Conservation (phyloP, 2,329 filamentous ascomycete species). For the Plectosphaerella plurivora region DNA sequence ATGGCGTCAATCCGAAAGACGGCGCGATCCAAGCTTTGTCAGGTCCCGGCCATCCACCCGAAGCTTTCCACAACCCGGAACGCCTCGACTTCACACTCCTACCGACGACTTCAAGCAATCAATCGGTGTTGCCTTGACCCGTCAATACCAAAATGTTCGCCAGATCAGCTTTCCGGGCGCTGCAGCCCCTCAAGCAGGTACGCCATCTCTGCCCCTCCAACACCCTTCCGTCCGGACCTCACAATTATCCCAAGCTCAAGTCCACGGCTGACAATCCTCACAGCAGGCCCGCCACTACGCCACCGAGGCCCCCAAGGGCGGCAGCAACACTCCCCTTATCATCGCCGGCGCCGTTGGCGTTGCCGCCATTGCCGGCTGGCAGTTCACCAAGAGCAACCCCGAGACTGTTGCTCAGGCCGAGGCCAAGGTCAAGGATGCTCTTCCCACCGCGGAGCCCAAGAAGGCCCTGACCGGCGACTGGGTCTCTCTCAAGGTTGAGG, state of each 20-base stretch:
- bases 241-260: not conserved
- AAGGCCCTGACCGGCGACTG: slow-evolving; percentile 75
- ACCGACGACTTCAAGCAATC: not conserved
- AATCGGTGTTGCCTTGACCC: slow-evolving; percentile 7
- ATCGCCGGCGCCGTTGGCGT: slow-evolving; percentile 54
- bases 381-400: slow-evolving; percentile 49
- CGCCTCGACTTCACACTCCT: not conserved
- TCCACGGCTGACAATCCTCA: slow-evolving; percentile 24
- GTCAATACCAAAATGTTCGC: slow-evolving; percentile 55
- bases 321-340: slow-evolving; percentile 57
- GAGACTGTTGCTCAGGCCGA: slow-evolving; percentile 52
- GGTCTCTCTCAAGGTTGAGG: slow-evolving; percentile 73
- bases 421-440: slow-evolving; percentile 42
- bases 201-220: slow-evolving; percentile 17
- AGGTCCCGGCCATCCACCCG: not conserved
- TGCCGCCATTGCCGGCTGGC: slow-evolving; percentile 50
- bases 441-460: slow-evolving; percentile 32
- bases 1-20: slow-evolving; percentile 1
- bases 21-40: not conserved
- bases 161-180: slow-evolving; percentile 58
- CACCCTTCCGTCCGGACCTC: slow-evolving; percentile 10
- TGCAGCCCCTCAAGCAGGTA: slow-evolving; percentile 63
- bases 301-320: slow-evolving; percentile 53
- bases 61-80: slow-evolving; percentile 1
- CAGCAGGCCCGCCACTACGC: slow-evolving; percentile 62